A percentile compares a stretch with the other conserved stretches of the same genome.
phyloP scores from a whole-genome alignment of 352 stramenopile genomes.

The Phytophthora cryptogea region DNA sequence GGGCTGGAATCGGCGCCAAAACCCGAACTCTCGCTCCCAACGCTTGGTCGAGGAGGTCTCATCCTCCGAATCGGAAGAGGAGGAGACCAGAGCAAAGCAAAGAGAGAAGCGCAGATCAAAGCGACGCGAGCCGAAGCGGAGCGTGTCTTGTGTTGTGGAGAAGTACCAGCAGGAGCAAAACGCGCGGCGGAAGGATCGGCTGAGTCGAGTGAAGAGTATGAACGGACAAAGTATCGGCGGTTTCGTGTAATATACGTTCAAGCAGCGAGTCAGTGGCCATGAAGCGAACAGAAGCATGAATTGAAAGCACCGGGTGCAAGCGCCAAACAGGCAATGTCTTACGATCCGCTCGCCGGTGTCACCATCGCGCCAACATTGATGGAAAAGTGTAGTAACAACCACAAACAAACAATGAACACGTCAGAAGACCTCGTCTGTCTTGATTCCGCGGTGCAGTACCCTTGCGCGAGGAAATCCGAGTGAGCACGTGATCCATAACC shows the following conservation, averaged over 20 bases:
- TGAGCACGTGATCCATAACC: conserved; percentile 4
- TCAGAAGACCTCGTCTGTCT: conserved; percentile 11
- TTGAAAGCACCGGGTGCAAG: conserved; percentile 15
- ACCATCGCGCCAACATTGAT: conserved; percentile 23
- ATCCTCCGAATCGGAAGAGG: conserved; percentile 62
- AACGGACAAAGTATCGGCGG: conserved; percentile 42
- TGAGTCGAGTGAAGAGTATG: conserved; percentile 45
- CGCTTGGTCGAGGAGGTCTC: conserved; percentile 40
- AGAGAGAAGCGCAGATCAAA: conserved; percentile 37
- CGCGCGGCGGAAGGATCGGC: conserved; percentile 51
- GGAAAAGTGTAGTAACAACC: conserved; percentile 34
- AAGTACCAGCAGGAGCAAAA: conserved; percentile 64
- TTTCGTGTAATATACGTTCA: conserved; percentile 55
- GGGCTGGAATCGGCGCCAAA: conserved; percentile 61
- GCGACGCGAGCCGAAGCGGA: conserved; percentile 34
- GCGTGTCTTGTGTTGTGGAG: conserved; percentile 43
- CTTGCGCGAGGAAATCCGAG: conserved; percentile 4
- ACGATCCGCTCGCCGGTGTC: conserved; percentile 8
- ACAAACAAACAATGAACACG: conserved; percentile 21
- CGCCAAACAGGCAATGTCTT: not conserved
- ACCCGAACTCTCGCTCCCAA: conserved; percentile 36
- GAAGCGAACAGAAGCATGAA: conserved; percentile 20
- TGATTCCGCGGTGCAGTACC: conserved; percentile 1
- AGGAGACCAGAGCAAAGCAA: conserved; percentile 28
- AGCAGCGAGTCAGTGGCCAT: conserved; percentile 16